These are phyloP conservation scores for Blastocrithidia nonstop DNA, from an alignment of 208 protist species.

Conservation along the genomic window DNA sequence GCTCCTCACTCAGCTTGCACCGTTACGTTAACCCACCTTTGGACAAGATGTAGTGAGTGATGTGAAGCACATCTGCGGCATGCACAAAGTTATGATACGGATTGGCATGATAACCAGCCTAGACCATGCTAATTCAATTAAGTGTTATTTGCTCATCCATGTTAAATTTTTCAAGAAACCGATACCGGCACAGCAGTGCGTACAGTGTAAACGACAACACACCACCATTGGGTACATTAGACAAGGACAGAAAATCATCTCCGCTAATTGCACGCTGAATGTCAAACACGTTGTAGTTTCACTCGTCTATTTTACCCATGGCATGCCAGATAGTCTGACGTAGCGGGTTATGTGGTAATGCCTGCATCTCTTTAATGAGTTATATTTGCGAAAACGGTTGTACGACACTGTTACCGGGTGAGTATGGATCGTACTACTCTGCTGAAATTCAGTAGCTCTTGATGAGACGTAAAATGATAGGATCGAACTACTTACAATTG, in stretches of 20 bases:
- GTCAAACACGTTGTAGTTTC: constrained; percentile 80
- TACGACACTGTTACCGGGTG: constrained; percentile 43
- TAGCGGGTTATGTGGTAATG: constrained; percentile 14
- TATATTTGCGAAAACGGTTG: constrained; percentile 39
- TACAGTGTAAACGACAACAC: constrained; percentile 81
- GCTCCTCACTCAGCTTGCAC: constrained; percentile 55
- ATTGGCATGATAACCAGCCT: constrained; percentile 85
- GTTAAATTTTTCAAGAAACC: constrained; percentile 78
- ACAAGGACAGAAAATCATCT: constrained; percentile 48
- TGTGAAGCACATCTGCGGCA: constrained; percentile 82
- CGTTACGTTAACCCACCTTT: constrained; percentile 51
- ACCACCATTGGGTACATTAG: constrained; percentile 39
- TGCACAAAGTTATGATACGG: constrained; percentile 91
- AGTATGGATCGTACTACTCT: constrained; percentile 23
- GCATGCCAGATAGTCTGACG: constrained; percentile 38
- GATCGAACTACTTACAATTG: constrained; percentile 67
- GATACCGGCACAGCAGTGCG: constrained; percentile 71
- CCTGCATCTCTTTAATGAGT: constrained; percentile 13
- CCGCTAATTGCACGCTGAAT: constrained; percentile 62
- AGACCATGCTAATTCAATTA: constrained; percentile 80
- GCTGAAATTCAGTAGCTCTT: constrained; percentile 56
- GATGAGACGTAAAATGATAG: constrained; percentile 60
- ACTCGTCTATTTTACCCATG: constrained; percentile 63
- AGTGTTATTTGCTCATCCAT: constrained; percentile 81
- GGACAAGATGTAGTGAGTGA: constrained; percentile 74